Evolutionary conservation across 345 rosid species (phyloP).

Genomic region (Mangifera indica): DNA sequence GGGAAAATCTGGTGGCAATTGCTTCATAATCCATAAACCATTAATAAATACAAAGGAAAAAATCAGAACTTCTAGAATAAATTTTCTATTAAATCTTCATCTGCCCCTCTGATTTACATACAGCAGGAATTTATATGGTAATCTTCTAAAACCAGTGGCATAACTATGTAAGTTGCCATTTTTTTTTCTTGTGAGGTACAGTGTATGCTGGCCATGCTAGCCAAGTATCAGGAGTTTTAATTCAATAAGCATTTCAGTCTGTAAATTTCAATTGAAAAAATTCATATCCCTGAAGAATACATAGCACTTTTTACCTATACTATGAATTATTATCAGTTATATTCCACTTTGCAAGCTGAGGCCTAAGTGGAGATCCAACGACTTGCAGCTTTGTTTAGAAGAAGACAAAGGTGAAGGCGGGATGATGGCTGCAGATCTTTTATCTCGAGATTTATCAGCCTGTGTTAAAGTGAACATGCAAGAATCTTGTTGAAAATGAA

Average conservation of each 20-base stretch:
- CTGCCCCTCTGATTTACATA: too few species aligned
- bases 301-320: not conserved
- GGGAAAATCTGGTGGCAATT: too few species aligned
- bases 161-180: too few species aligned
- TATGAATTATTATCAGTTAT: not conserved
- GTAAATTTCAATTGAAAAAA: not conserved
- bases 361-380: slow-evolving; percentile 75
- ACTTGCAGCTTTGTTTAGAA: slow-evolving; percentile 46
- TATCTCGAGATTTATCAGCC: slow-evolving; percentile 32
- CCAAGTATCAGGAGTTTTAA: not conserved
- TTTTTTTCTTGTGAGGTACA: too few species aligned
- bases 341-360: slow-evolving; percentile 40
- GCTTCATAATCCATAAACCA: too few species aligned
- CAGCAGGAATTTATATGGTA: too few species aligned
- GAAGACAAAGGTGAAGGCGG: slow-evolving; percentile 41
- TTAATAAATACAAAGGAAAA: too few species aligned
- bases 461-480: slow-evolving; percentile 38
- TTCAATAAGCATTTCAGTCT: not conserved
- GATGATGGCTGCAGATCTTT: slow-evolving; percentile 32
- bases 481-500: slow-evolving; percentile 33
- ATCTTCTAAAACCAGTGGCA: too few species aligned
- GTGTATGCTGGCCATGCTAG: too few species aligned
- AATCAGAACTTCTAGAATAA: too few species aligned
- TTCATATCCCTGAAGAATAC: not conserved
- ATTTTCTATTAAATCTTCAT: too few species aligned